These are phyloP conservation scores for Fraxinus angustifolia DNA, from an alignment of 305 asterid species.

Conservation along the genomic window DNA sequence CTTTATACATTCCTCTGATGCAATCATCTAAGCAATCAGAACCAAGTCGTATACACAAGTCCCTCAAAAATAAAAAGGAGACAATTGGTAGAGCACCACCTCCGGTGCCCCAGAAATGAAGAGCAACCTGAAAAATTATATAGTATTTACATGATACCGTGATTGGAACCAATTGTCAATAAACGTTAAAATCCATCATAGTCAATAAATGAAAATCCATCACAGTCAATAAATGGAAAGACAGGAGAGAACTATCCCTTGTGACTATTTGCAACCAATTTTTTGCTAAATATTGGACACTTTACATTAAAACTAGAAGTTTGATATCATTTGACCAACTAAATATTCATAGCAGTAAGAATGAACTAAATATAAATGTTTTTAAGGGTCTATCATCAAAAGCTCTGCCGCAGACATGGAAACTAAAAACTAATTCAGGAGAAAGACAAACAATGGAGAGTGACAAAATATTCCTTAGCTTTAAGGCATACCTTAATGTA, in stretches of 20 bases:
- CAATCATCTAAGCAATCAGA: conserved; percentile 81
- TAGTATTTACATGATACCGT: background rate
- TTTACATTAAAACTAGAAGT: conserved; percentile 1
- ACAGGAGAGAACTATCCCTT: background rate
- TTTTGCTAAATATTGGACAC: conserved; percentile 7
- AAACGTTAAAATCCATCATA: background rate
- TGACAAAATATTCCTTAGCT: background rate
- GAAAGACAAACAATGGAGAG: conserved; percentile 10
- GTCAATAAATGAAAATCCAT: background rate
- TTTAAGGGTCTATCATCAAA: background rate
- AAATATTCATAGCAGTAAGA: background rate
- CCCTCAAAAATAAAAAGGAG: conserved; percentile 80
- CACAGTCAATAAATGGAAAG: background rate
- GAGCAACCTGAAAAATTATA: conserved; percentile 62
- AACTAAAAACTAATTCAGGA: background rate
- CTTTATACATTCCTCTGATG: conserved; percentile 88
- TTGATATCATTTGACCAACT: conserved; percentile 3
- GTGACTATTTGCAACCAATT: background rate
- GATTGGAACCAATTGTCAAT: background rate
- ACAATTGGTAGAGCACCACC: conserved; percentile 86
- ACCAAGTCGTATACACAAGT: conserved; percentile 67
- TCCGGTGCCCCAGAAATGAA: conserved; percentile 96
- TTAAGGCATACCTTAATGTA: conserved; percentile 60
- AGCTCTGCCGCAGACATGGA: background rate
- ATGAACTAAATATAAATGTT: background rate